Evolutionary conservation across 257 asterid genomes (phyloP), one percentile per base, ranked within the genome.

Genomic region (Phtheirospermum japonicum): DNA sequence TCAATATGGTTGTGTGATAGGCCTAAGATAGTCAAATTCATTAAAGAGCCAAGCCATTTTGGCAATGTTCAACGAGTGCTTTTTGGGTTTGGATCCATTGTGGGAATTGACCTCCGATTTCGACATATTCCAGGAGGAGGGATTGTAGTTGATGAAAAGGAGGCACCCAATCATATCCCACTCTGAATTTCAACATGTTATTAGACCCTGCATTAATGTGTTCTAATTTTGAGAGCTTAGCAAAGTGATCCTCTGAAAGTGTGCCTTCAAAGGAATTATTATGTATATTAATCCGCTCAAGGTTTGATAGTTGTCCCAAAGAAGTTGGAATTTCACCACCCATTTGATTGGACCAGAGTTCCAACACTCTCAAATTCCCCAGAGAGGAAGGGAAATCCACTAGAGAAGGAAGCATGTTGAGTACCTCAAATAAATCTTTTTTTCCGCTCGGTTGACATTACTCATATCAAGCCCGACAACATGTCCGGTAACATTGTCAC

Each of bases 21-120:
- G 54, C 49, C 2, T 37, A 68, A 17, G 0, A 2, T 1, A 34
- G 10, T 14, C 57, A 52, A 7, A 30, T 30, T 61, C n/a, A 9
- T 0, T 1, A 23, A 23, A 18, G 39, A n/a, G 1, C 23, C 6
- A 42, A 61, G 33, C 64, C 68, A 52, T 28, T 30, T 10, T 0
- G 68, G 74, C 6, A 69, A 9, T 53, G 39, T 17, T 0, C 0
- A 3, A 39, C 4, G 19, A 54, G 68, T 13, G 10, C 16, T 9
- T 53, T 52, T 31, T 61, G 68, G 6, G 20, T 61, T 23, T 26
- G 68, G 45, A 69, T 39, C 68, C 74, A 69, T 18, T 40, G 34
- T 30, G 74, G 64, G 17, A 69, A 53, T 7, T 42, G 43, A 13
- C 68, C 73, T 53, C 64, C 68, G 19, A 69, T 61, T 13, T 17